These are phyloP conservation scores for Pythium dissotocum DNA, from an alignment of 352 stramenopile species.

Conservation along the genomic window DNA sequence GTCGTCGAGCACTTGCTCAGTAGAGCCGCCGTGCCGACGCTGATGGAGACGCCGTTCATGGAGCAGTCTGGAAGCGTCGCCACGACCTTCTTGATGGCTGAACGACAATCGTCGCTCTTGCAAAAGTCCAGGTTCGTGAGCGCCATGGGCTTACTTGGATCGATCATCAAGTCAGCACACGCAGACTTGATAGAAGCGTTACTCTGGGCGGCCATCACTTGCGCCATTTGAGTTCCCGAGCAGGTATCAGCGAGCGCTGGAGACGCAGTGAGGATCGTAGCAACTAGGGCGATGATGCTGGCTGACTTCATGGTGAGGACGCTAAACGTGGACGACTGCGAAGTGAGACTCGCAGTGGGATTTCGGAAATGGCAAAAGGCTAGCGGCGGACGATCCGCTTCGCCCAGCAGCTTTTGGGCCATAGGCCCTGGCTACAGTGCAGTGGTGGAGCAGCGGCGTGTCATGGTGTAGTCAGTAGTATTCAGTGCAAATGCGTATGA, in stretches of 20 bases:
- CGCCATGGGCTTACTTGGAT: constrained; percentile 6
- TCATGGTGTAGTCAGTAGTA: background rate
- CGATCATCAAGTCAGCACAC: constrained; percentile 5
- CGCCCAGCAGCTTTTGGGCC: too few relatives aligned
- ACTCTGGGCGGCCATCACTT: constrained; percentile 8
- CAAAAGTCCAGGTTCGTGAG: constrained; percentile 21
- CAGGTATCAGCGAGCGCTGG: constrained; percentile 4
- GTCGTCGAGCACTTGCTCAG: background rate
- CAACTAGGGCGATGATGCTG: background rate
- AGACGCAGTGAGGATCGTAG: background rate
- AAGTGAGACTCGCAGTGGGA: background rate
- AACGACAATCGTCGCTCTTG: constrained; percentile 7
- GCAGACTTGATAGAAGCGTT: background rate
- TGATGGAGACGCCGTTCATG: constrained; percentile 17
- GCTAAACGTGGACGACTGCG: too few relatives aligned
- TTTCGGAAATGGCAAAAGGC: background rate
- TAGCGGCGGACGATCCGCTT: too few relatives aligned
- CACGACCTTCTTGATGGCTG: constrained; percentile 10
- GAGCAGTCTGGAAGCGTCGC: constrained; percentile 13
- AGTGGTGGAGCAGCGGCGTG: background rate
- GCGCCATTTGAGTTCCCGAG: background rate
- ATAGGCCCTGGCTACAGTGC: too few relatives aligned
- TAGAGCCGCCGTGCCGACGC: background rate
- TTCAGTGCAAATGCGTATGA: background rate
- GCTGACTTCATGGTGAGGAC: constrained; percentile 10